Base-by-base conservation (phyloP, 495 filamentous ascomycete species). In the Neurospora cerealis region DNA sequence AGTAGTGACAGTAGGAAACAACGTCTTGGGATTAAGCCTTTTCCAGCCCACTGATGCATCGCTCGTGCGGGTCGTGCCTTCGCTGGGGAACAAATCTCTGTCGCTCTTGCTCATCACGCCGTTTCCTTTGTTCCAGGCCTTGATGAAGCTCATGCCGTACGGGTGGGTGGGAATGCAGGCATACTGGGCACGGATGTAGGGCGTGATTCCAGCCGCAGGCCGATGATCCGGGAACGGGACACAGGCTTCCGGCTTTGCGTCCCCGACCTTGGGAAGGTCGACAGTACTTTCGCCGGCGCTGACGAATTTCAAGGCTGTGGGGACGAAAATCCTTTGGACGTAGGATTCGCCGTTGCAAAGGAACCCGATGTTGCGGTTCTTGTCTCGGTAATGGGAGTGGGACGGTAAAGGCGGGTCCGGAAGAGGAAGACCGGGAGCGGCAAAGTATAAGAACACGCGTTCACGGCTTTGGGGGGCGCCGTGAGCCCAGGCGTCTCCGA, bases 401-500 rank as follows among this genome's bases (percentile, higher is more conserved):
- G 92, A 91, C 4, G 85, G 81, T 4, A 80, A 62, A 4, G 92
- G 92, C 13, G 81, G 80, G 4, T 83, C 77, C 0, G 89, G 85
- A 10, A 90, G 84, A 11, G 73, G 79, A 5, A 88, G 77, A 0
- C 89, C 90, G 0, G 91, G 89, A 9, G 90, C 90, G 32, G 91
- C 85, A 54, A 92, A 88, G 39, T 82, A 83, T 10, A 94, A 83
- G 75, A 94, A 92, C 0, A 94, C 78, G 19, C 93, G 84, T 17
- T 82, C 87, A 19, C 92, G 84, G 40, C 77, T 79, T 79, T 94
- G 92, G 0, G 88, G 81, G 17, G 87, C 86, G 19, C 91, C 91
- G 76, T 86, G 88, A 3, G 86, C 89, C 90, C 90, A 93, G 0
- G 91, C 86, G 78, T 94, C 91, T 8, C 91, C 79, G 11, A 87